Percentiles rank a stretch among this genome's conserved stretches.
Conservation (phyloP, 1,284 basidiomycete genomes). For the Austropuccinia psidii region DNA sequence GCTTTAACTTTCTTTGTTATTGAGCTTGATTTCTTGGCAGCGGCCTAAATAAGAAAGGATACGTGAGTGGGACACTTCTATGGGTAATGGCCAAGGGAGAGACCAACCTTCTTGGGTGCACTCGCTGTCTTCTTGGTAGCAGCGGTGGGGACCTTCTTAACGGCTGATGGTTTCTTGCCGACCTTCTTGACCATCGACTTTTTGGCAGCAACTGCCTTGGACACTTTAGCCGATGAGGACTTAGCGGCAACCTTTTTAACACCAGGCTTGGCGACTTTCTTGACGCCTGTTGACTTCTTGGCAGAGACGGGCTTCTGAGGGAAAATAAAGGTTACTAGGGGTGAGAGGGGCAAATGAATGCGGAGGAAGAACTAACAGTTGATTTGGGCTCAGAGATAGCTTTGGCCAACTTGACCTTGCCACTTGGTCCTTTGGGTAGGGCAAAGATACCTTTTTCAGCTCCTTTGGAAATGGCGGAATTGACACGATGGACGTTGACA, state of each 20-base stretch:
- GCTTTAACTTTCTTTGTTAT: conserved; percentile 36
- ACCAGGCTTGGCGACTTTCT: too few relatives aligned
- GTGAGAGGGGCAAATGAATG: not conserved
- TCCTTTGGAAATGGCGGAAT: conserved; percentile 34
- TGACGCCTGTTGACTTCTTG: conserved; percentile 17
- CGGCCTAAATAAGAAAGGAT: not conserved
- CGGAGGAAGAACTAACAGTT: conserved; percentile 8
- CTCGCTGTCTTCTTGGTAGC: conserved; percentile 9
- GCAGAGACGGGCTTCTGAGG: not conserved
- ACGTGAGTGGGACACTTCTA: not conserved
- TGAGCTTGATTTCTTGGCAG: conserved; percentile 35
- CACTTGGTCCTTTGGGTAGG: conserved; percentile 40
- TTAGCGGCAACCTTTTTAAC: too few relatives aligned
- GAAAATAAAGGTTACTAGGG: not conserved
- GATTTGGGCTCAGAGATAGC: not conserved
- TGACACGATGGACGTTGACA: conserved; percentile 20
- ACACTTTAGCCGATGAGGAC: too few relatives aligned
- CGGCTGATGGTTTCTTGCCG: conserved; percentile 3
- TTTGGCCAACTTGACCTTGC: conserved; percentile 40
- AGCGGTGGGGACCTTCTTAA: not conserved
- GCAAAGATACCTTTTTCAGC: conserved; percentile 38
- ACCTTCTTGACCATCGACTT: not conserved
- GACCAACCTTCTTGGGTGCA: conserved; percentile 7
- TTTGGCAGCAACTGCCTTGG: conserved; percentile 13
- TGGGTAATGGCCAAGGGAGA: not conserved